These are phyloP conservation scores for Vigna angularis DNA, from an alignment of 306 rosid genomes.

Conservation along the genomic window DNA sequence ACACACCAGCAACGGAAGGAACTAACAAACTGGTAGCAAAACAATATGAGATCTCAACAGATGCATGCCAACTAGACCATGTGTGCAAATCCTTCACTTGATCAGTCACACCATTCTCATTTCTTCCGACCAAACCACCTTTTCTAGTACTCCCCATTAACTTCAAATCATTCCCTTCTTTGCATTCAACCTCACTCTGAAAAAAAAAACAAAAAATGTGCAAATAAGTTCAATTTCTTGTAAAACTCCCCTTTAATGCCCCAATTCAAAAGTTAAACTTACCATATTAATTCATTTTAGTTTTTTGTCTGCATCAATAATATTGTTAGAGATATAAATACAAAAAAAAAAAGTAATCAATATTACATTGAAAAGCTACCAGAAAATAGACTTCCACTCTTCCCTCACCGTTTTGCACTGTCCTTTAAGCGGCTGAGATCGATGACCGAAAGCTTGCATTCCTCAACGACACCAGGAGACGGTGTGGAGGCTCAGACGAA, in stretches of 20 bases:
- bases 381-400: too few species aligned
- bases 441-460: too few species aligned
- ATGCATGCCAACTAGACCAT: constrained; percentile 66
- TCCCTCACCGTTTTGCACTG: too few species aligned
- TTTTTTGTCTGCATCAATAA: too few species aligned
- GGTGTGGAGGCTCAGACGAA: too few species aligned
- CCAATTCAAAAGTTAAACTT: not conserved
- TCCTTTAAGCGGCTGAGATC: too few species aligned
- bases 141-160: constrained; percentile 47
- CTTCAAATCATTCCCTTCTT: constrained; percentile 44
- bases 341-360: too few species aligned
- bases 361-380: too few species aligned
- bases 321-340: too few species aligned
- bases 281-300: too few species aligned
- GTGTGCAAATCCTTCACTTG: constrained; percentile 50
- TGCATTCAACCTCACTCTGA: constrained; percentile 83
- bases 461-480: too few species aligned
- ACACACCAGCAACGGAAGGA: constrained; percentile 35
- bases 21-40: constrained; percentile 52
- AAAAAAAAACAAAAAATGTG: constrained; percentile 43
- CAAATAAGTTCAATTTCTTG: constrained; percentile 24
- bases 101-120: constrained; percentile 48
- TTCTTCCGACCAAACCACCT: constrained; percentile 52
- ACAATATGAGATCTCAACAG: constrained; percentile 46
- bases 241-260: not conserved